phyloP scores from a whole-genome alignment of 257 asterid species.

The Primulina tabacum region DNA sequence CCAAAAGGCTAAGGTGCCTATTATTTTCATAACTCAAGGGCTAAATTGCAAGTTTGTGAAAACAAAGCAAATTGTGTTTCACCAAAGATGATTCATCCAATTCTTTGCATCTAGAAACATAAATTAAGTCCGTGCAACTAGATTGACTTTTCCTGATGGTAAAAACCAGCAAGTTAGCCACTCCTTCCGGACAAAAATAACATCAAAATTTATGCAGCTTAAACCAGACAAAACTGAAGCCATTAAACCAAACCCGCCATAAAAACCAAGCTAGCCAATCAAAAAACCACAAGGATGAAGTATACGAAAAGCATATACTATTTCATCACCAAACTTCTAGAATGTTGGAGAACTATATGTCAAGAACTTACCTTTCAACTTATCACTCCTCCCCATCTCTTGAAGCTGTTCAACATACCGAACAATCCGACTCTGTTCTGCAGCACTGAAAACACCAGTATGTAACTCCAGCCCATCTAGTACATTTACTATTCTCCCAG shows the following conservation, averaged over 20 bases:
- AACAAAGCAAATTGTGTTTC: no score
- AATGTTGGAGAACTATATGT: background rate
- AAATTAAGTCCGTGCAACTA: no score
- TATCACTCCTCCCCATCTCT: conserved; percentile 52
- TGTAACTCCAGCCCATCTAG: conserved; percentile 76
- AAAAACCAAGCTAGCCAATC: conserved; percentile 9
- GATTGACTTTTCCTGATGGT: background rate
- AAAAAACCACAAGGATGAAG: background rate
- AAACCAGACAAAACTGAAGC: background rate
- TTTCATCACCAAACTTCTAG: background rate
- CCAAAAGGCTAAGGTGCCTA: no score
- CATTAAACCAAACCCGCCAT: background rate
- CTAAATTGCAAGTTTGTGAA: no score
- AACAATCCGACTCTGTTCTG: conserved; percentile 72
- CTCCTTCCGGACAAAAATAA: conserved; percentile 4
- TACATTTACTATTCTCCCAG: conserved; percentile 47
- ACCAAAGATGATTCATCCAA: no score
- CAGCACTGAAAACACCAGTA: conserved; percentile 60
- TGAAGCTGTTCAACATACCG: conserved; percentile 47
- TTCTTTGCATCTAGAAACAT: no score
- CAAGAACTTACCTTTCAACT: conserved; percentile 49
- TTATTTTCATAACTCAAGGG: no score
- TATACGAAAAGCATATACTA: conserved; percentile 1
- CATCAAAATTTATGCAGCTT: conserved; percentile 6
- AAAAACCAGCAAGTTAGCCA: background rate